phyloP scores from a whole-genome alignment of 2,329 filamentous ascomycete genomes.

The Mycogone perniciosa region DNA sequence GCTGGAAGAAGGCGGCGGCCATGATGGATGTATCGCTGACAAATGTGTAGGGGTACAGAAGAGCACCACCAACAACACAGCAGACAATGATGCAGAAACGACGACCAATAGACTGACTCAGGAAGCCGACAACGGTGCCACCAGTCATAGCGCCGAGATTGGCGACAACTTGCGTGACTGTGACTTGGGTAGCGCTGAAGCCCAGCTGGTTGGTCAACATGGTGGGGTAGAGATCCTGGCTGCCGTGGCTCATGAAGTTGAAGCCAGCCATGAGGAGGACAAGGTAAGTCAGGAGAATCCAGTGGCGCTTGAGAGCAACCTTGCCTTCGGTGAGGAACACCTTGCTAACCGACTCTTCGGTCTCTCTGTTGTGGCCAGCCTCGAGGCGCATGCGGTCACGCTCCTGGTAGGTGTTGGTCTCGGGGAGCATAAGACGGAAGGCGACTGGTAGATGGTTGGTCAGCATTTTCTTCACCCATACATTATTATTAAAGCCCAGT shows the following conservation, averaged over 20 bases:
- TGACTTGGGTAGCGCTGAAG: constrained; percentile 50
- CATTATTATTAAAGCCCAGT: too few relatives aligned
- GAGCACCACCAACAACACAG: constrained; percentile 60
- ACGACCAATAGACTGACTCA: constrained; percentile 62
- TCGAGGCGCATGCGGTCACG: constrained; percentile 56
- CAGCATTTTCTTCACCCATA: too few relatives aligned
- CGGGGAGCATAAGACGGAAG: constrained; percentile 70
- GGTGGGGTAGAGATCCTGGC: constrained; percentile 56
- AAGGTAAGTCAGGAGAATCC: constrained; percentile 73
- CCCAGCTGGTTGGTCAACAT: constrained; percentile 52
- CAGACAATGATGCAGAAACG: constrained; percentile 62
- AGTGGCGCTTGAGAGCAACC: constrained; percentile 71
- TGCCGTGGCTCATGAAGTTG: constrained; percentile 85
- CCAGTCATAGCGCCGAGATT: constrained; percentile 65
- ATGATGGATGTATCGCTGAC: constrained; percentile 57
- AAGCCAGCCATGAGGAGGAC: constrained; percentile 86
- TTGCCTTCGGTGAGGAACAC: constrained; percentile 71
- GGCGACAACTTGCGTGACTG: constrained; percentile 64
- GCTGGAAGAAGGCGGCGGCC: constrained; percentile 77
- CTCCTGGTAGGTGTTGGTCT: constrained; percentile 67
- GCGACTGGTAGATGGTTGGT: constrained; percentile 33
- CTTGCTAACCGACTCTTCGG: constrained; percentile 36
- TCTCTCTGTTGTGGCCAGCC: constrained; percentile 18
- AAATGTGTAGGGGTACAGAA: constrained; percentile 81
- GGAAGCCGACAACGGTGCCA: constrained; percentile 61